A percentile compares a stretch with the other conserved stretches of the same genome.
These are phyloP conservation scores for Lentinula boryana DNA, from an alignment of 768 basidiomycete species.

Conservation along the genomic window DNA sequence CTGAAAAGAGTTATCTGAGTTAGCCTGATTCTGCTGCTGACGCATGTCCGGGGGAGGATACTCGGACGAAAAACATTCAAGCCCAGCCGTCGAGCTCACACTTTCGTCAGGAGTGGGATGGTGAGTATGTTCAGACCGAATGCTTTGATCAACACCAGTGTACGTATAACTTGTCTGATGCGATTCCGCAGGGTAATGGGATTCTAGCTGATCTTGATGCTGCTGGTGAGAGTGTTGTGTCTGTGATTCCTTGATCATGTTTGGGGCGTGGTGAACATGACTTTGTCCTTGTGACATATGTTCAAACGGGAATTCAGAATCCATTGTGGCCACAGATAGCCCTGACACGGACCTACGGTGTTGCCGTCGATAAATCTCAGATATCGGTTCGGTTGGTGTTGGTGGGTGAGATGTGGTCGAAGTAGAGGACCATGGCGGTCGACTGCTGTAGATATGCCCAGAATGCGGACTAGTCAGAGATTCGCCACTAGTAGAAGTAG, in stretches of 20 bases:
- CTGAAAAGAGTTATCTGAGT: not conserved
- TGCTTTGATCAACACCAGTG: not conserved
- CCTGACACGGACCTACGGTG: not conserved
- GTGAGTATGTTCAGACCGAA: no score
- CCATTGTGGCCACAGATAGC: not conserved
- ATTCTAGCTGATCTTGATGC: not conserved
- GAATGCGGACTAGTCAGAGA: not conserved
- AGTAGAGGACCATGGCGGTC: not conserved
- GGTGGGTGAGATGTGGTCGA: not conserved
- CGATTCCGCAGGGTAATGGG: not conserved
- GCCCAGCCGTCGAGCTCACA: not conserved
- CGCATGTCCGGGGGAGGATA: not conserved
- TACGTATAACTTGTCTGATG: not conserved
- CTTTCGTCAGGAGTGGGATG: not conserved
- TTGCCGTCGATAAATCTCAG: not conserved
- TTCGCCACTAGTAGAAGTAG: not conserved
- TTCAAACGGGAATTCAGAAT: not conserved
- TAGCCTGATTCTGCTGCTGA: not conserved
- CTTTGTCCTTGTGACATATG: not conserved
- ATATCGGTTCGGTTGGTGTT: not conserved
- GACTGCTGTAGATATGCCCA: not conserved
- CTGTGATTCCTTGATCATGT: not conserved
- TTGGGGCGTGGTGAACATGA: not conserved
- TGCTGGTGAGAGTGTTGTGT: not conserved
- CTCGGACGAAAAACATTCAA: not conserved